Conservation (phyloP, 768 basidiomycete genomes). For the Postia placenta region DNA sequence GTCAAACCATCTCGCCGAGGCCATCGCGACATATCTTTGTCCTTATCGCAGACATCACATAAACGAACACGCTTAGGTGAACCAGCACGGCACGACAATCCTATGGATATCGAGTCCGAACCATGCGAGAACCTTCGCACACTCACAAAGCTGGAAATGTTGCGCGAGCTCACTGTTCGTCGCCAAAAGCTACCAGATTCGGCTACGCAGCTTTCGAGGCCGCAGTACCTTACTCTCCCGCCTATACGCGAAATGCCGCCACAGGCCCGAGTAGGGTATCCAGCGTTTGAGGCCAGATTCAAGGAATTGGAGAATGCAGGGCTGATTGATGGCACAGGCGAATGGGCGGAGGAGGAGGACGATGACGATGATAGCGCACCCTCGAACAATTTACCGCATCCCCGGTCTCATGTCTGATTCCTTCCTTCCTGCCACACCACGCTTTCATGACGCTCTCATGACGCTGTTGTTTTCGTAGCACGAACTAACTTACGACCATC, state of each 20-base stretch:
- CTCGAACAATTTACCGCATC: background rate
- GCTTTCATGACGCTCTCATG: too few relatives aligned
- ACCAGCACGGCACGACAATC: slow-evolving; percentile 18
- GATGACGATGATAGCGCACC: too few relatives aligned
- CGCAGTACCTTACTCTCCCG: slow-evolving; percentile 9
- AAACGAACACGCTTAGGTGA: slow-evolving; percentile 28
- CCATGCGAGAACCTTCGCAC: slow-evolving; percentile 19
- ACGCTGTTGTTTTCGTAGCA: too few relatives aligned
- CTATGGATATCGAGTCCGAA: slow-evolving; percentile 10
- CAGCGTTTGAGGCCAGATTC: slow-evolving; percentile 12
- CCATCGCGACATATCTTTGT: background rate
- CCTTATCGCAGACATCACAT: slow-evolving; percentile 17
- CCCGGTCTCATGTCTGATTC: background rate
- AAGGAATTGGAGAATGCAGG: slow-evolving; percentile 12
- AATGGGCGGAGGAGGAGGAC: slow-evolving; percentile 10
- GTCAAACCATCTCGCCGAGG: background rate
- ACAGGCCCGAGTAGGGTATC: slow-evolving; percentile 15
- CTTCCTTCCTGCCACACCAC: too few relatives aligned
- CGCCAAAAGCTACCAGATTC: slow-evolving; percentile 10
- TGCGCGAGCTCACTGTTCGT: too few relatives aligned
- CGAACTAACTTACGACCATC: too few relatives aligned
- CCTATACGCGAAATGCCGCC: slow-evolving; percentile 3
- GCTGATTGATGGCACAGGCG: slow-evolving; percentile 11
- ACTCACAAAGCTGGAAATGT: too few relatives aligned
- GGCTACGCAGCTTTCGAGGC: slow-evolving; percentile 12